A percentile compares a stretch with the other conserved stretches of the same genome.
Evolutionary conservation across 805 yeast species (phyloP).

Genomic region (Kuraishia molischiana): DNA sequence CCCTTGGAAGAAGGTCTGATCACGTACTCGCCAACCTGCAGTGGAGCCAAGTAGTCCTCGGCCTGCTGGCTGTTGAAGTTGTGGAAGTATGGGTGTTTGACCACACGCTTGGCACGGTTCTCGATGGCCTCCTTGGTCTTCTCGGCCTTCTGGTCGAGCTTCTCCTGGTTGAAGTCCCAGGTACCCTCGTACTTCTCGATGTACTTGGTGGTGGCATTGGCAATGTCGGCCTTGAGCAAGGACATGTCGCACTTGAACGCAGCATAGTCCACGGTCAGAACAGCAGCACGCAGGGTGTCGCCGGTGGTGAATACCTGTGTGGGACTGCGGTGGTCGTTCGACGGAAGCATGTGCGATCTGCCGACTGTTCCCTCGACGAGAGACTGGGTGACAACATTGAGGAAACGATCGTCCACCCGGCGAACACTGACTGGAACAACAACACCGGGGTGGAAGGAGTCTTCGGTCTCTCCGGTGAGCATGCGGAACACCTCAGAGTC

Average conservation of each 20-base stretch:
- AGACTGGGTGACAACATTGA: constrained; percentile 39
- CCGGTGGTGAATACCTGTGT: constrained; percentile 41
- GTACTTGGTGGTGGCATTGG: constrained; percentile 28
- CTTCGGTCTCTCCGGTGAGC: constrained; percentile 79
- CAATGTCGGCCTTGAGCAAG: constrained; percentile 55
- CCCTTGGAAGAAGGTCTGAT: constrained; percentile 94
- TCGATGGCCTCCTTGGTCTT: constrained; percentile 53
- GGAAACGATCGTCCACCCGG: constrained; percentile 40
- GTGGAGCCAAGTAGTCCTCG: constrained; percentile 83
- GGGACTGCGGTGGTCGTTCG: constrained; percentile 40
- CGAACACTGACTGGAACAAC: constrained; percentile 69
- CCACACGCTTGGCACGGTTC: constrained; percentile 61
- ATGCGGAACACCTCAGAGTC: constrained; percentile 73
- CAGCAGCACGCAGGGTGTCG: constrained; percentile 81
- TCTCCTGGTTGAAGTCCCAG: constrained; percentile 78
- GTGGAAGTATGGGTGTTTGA: constrained; percentile 87
- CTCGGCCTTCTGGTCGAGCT: constrained; percentile 50
- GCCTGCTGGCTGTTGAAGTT: constrained; percentile 82
- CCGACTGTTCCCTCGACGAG: constrained; percentile 33
- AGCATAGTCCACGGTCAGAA: constrained; percentile 63
- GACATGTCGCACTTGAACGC: constrained; percentile 67
- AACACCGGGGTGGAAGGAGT: constrained; percentile 56
- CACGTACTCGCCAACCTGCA: constrained; percentile 84
- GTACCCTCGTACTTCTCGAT: constrained; percentile 45
- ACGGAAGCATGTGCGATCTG: constrained; percentile 29